Base-by-base conservation (phyloP, 2,329 filamentous ascomycete genomes). In the Ceratocystis lukuohia region DNA sequence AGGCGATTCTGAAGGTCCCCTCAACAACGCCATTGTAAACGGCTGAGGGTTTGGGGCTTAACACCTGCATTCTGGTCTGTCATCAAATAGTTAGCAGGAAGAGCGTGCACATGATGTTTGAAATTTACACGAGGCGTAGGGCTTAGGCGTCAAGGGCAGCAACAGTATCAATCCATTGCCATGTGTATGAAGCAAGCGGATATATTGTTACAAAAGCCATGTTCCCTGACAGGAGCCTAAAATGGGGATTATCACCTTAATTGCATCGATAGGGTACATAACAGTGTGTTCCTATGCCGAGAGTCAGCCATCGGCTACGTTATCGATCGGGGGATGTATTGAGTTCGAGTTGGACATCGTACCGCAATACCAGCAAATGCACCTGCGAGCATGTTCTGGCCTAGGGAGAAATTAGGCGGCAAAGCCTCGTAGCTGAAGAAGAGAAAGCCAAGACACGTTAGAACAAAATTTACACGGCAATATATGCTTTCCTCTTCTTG, bases 191-290 rank as follows among this genome's bases (percentile, higher is more conserved):
- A 41, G 10, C 37, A 41, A 41, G 37, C 37, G 10, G 37, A 41
- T 4, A 10, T 41, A 12, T 41, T 12, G 8, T 8, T 37, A 10
- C 37, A 41, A 41, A 12, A 12, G 37, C 10, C 37, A 4, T 12
- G 10, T 41, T 41, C 37, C 37, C 3, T 12, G 3, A 41, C 37
- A 41, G 8, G 10, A 12, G 37, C 37, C 37, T 41, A 12, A 41
- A 41, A 41, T 1, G 37, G 10, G 20, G 66, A 37, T 50, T 62
- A 66, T 75, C 37, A 96, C 94, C 88, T 99, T 99, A 75, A 99
- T 88, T 71, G 96, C 85, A 79, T 99, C 94, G 74, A 99, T 89
- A 22, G 94, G 94, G 75, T 99, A 99, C 94, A 99, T 97, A 73
- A 96, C 92, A 68, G 93, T 95, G 77, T 97, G 93, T 79, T 97